Evolutionary conservation across 805 yeast genomes (phyloP).

Genomic region (Wickerhamiella nectarea): DNA sequence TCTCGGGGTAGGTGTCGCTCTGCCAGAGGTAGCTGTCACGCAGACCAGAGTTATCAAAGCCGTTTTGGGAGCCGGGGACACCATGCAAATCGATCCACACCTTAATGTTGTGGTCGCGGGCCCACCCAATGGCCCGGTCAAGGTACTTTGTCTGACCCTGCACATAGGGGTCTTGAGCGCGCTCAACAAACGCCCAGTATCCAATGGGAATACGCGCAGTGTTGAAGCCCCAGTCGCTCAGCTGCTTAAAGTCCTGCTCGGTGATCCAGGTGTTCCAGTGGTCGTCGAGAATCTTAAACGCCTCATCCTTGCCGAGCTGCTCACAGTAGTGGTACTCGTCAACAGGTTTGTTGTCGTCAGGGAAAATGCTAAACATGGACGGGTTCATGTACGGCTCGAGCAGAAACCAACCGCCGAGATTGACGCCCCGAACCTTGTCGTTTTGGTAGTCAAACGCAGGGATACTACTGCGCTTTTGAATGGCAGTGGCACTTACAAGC

Average conservation of each 20-base stretch:
- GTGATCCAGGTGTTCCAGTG: constrained; percentile 77
- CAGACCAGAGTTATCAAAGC: constrained; percentile 86
- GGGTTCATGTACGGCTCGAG: constrained; percentile 81
- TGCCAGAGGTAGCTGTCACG: constrained; percentile 51
- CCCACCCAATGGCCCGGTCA: constrained; percentile 70
- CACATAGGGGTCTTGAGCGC: constrained; percentile 69
- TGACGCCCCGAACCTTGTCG: constrained; percentile 36
- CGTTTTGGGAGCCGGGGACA: constrained; percentile 94
- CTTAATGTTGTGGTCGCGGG: constrained; percentile 42
- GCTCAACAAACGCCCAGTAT: constrained; percentile 72
- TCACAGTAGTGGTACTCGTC: constrained; percentile 68
- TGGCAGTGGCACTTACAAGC: not conserved
- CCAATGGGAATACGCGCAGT: constrained; percentile 85
- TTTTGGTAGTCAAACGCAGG: constrained; percentile 21
- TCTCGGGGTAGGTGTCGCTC: constrained; percentile 31
- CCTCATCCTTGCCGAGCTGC: constrained; percentile 46
- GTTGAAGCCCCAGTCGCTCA: constrained; percentile 39
- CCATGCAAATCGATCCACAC: constrained; percentile 93
- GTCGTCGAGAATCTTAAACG: constrained; percentile 35
- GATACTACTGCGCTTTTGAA: not conserved
- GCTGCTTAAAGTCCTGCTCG: constrained; percentile 53
- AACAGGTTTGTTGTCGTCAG: constrained; percentile 38
- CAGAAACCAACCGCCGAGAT: constrained; percentile 84
- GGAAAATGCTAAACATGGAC: constrained; percentile 28
- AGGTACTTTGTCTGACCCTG: constrained; percentile 64